phyloP scores from a whole-genome alignment of 129 eudicot genomes.

The Deinandra increscens region DNA sequence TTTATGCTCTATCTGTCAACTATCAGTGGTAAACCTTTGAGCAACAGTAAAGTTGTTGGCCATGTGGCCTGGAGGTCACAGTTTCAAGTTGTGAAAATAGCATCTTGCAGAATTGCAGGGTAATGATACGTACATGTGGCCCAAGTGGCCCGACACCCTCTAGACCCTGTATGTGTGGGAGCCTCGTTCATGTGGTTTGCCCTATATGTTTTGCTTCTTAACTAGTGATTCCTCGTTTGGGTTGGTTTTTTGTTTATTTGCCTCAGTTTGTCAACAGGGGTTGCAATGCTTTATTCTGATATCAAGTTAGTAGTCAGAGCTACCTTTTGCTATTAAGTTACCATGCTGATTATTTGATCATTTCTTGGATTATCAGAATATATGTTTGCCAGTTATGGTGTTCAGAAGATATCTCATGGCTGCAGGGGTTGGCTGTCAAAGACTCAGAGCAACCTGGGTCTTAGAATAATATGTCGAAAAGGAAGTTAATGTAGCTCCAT shows the following conservation, averaged over 20 bases:
- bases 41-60: no score
- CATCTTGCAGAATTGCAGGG: no score
- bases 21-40: background rate
- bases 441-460: background rate
- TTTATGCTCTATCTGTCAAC: conserved; percentile 5
- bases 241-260: background rate
- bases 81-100: no score
- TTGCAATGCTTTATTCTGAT: background rate
- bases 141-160: no score
- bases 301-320: background rate
- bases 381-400: background rate
- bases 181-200: no score
- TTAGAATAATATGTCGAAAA: background rate
- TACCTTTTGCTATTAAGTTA: background rate
- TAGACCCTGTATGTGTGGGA: no score
- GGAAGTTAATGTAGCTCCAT: background rate
- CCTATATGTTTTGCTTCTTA: background rate
- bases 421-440: background rate
- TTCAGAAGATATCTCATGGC: background rate
- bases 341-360: background rate
- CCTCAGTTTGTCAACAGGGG: background rate
- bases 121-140: no score
- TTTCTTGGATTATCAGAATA: background rate
- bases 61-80: no score
- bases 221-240: background rate